These are phyloP conservation scores for Schwanniomyces pseudopolymorphus DNA, from an alignment of 805 yeast genomes.

Conservation along the genomic window DNA sequence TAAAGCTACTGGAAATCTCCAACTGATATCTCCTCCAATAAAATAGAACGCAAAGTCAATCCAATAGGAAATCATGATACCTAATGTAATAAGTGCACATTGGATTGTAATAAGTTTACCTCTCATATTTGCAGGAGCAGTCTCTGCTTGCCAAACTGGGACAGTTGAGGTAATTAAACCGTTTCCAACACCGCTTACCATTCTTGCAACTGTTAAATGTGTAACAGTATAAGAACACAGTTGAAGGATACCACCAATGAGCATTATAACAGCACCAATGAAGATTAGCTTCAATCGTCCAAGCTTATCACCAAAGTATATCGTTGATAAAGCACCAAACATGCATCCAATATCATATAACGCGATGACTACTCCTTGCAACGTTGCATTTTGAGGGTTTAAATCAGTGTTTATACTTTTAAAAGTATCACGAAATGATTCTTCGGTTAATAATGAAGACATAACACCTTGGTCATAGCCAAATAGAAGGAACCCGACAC, in stretches of 20 bases:
- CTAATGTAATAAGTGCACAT: conserved; percentile 66
- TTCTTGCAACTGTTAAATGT: conserved; percentile 72
- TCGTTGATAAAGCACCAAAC: conserved; percentile 64
- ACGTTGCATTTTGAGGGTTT: conserved; percentile 24
- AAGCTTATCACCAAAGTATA: conserved; percentile 57
- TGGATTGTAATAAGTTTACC: conserved; percentile 69
- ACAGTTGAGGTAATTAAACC: conserved; percentile 76
- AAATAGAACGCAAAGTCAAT: conserved; percentile 72
- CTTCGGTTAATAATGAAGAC: conserved; percentile 60
- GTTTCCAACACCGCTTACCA: conserved; percentile 71
- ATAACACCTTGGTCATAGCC: conserved; percentile 83
- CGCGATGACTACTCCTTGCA: conserved; percentile 64
- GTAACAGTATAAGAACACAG: conserved; percentile 54
- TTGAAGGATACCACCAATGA: conserved; percentile 64
- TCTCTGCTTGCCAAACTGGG: conserved; percentile 84
- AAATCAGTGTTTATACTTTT: conserved; percentile 22
- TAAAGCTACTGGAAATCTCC: conserved; percentile 82
- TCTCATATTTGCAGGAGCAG: conserved; percentile 63
- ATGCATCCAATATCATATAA: conserved; percentile 74
- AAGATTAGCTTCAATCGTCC: conserved; percentile 69
- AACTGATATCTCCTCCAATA: conserved; percentile 42
- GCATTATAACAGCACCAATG: conserved; percentile 56
- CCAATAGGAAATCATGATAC: conserved; percentile 76
- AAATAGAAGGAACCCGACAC: conserved; percentile 61
- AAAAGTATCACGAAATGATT: conserved; percentile 41